Evolutionary conservation across 352 stramenopile species (phyloP), one percentile per base, ranked within the genome.

Genomic region (Globisporangium recalcitrans): DNA sequence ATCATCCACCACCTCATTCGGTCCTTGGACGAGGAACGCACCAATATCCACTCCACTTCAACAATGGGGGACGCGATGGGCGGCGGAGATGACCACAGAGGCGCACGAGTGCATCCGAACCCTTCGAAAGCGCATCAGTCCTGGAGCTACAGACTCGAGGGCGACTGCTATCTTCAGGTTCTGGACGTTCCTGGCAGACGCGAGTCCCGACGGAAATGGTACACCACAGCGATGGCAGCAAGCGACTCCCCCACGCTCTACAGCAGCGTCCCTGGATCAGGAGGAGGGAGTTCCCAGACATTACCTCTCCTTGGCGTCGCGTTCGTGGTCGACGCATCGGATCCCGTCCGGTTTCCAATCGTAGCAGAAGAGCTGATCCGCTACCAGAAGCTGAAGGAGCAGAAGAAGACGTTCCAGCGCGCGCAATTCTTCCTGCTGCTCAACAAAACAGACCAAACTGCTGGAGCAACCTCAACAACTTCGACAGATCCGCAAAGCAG

Each of bases 391-490:
- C 52, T 80, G 24, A 69, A 69, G 16, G 60, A 78, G 2, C 60
- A 63, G 10, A 60, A 62, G 19, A 73, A 72, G 21, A 31, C 16
- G 16, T 67, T 86, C 42, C 56, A 67, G 16, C 68, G 70, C 8
- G 53, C 73, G 0, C 79, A 72, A 40, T 68, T 88, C 34, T 75
- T 85, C 42, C 52, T 87, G 2, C 27, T 89, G 16, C 59, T 89
- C 36, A 89, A 89, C 69, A 89, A 89, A 68, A 72, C 61, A 1
- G 79, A 88, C 54, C 49, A 63, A 19, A 68, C 62, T 51, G 5
- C 47, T 36, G 9, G 16, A 60, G 26, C 54, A 40, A 0, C 21
- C 38, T 59, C 8, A 52, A 42, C 5, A 38, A 68, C n/a, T 8
- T 42, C 16, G 52, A 54, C 40, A 53, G 60, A 14, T 13, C 29